Base-by-base conservation (phyloP, 2,329 filamentous ascomycete species). In the Fusarium compactum region DNA sequence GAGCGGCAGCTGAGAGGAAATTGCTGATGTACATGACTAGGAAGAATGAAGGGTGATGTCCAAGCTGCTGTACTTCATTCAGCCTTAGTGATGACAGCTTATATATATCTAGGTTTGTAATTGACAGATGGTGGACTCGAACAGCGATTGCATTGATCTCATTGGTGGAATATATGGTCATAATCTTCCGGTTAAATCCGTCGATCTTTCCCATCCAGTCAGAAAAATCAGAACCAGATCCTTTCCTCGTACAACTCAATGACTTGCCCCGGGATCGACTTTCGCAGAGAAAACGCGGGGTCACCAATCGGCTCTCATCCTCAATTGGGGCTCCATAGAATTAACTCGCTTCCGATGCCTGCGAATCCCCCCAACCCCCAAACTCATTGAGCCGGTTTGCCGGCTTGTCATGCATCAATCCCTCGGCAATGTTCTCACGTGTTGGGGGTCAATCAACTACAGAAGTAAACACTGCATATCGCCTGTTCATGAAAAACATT, bases 1-100 rank as follows among this genome's bases (percentile, higher is more conserved):
- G 44, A 5, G 57, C 41, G 20, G 62, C 41, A 4, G 58, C 47
- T 3, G 62, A 69, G 20, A 74, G 29, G 6, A 74, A 4, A 4
- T 12, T 38, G 34, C 34, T 38, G 34, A 38, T 38, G 34, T 38
- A n/a, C 34, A 38, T 38, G 34, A n/a, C 12, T 10, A 38, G 18
- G 18, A n/a, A 6, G 9, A n/a, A n/a, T 6, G 3, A 5, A 14
- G 6, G 5, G 10, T n/a, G 34, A n/a, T 38, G 6, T 7, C 10
- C 10, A 12, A 12, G 18, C 34, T n/a, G 10, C 10, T n/a, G 18
- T 12, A 11, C 1, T 38, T 8, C 1, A 38, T n/a, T 38, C 2
- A 7, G 18, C 18, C 34, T 38, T 2, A 6, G 9, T n/a, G 6
- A 4, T 38, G 0, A 38, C 18, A 38, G 18, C 34, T 38, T 38